Percentiles rank a stretch among this genome's conserved stretches.
Conservation (phyloP, 768 basidiomycete species). For the Leccinellum rugosiceps region DNA sequence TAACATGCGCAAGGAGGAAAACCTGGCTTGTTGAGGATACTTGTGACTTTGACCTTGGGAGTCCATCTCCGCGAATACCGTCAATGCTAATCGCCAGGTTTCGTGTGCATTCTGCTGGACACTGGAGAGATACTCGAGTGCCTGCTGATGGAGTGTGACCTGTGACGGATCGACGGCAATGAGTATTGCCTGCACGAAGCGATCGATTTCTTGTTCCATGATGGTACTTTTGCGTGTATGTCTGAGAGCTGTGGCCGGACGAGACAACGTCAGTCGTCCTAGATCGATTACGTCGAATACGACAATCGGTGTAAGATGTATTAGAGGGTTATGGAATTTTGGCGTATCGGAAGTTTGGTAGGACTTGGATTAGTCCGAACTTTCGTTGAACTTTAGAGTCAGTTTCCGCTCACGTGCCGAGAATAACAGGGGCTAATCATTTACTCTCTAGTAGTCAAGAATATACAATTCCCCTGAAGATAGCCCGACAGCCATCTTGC, state of each 20-base stretch:
- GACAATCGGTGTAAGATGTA: not conserved
- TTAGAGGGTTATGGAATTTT: not conserved
- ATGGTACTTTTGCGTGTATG: conserved; percentile 14
- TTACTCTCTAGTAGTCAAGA: conserved; percentile 30
- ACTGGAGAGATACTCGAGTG: conserved; percentile 75
- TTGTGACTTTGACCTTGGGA: conserved; percentile 56
- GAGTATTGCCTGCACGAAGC: conserved; percentile 78
- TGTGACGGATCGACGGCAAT: conserved; percentile 83
- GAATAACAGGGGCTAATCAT: conserved; percentile 17
- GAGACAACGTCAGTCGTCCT: conserved; percentile 11
- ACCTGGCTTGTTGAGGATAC: conserved; percentile 69
- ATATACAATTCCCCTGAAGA: conserved; percentile 54
- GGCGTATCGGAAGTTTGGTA: not conserved
- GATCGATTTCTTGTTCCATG: conserved; percentile 77
- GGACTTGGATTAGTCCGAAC: not conserved
- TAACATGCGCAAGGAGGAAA: conserved; percentile 75
- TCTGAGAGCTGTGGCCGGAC: conserved; percentile 7
- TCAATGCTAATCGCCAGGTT: conserved; percentile 79
- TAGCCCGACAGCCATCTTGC: conserved; percentile 48
- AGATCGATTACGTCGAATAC: conserved; percentile 12
- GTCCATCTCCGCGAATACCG: conserved; percentile 63
- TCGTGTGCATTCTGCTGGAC: conserved; percentile 73
- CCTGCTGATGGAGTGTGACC: conserved; percentile 74
- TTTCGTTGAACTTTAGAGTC: conserved; percentile 7
- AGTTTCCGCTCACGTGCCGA: conserved; percentile 26